These are phyloP conservation scores for Fusarium papillatum DNA, from an alignment of 2,329 filamentous ascomycete genomes.

Conservation along the genomic window DNA sequence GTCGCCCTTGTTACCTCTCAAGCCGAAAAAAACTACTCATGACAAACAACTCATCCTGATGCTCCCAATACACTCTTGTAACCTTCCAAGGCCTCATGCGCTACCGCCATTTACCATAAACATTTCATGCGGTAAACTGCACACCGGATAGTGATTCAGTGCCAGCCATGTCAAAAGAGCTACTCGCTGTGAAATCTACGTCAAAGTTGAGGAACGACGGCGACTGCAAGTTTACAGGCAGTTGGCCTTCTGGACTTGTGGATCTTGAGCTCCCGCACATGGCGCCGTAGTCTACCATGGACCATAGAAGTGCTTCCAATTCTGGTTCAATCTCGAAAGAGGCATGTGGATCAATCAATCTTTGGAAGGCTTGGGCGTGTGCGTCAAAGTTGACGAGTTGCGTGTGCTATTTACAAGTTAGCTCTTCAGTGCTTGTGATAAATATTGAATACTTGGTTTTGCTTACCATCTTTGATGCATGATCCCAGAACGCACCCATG, in stretches of 20 bases:
- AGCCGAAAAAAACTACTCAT: background rate
- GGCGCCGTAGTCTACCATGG: constrained; percentile 23
- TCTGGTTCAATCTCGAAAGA: constrained; percentile 4
- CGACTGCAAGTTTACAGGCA: background rate
- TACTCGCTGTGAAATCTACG: background rate
- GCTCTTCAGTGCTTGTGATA: background rate
- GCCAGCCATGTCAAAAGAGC: background rate
- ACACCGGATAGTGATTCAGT: background rate
- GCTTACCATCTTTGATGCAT: constrained; percentile 28
- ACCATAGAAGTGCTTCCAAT: constrained; percentile 17
- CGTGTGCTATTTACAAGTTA: background rate
- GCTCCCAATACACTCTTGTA: background rate
- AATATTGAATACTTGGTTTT: background rate
- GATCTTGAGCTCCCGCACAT: constrained; percentile 10
- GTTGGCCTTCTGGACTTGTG: background rate
- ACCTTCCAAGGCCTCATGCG: background rate
- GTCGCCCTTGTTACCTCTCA: background rate
- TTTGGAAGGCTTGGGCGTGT: constrained; percentile 13
- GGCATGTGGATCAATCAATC: constrained; percentile 6
- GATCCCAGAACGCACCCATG: constrained; percentile 18
- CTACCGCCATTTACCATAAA: background rate
- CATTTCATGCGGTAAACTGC: background rate
- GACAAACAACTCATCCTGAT: background rate
- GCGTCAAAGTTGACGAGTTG: constrained; percentile 17
- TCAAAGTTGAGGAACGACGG: constrained; percentile 13